Evolutionary conservation across 305 asterid genomes (phyloP), one percentile per base, ranked within the genome.

Genomic region (Fraxinus sp.): DNA sequence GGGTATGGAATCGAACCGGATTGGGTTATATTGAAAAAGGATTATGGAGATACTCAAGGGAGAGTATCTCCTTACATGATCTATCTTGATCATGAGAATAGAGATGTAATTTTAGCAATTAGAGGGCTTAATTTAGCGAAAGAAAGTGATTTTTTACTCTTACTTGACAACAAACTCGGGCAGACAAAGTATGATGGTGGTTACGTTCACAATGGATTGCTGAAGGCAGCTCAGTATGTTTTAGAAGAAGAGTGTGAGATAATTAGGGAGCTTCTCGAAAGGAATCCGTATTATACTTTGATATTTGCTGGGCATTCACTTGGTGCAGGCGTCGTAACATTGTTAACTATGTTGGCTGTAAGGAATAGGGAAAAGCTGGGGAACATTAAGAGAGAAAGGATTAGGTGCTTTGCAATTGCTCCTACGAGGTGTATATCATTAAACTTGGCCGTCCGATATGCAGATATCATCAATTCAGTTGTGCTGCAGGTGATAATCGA

Each of bases 121-220:
- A 91, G 99, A 85, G 99, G 99, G 49, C 98, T 97, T 78, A 90
- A 86, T 89, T 64, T 97, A 91, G 95, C 85, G n/a, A 94, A 90
- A 78, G 96, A 97, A 77, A 91, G 94, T 81, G 99, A 97, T 84
- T 87, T 91, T 76, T 79, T 93, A 83, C 88, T 97, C 10, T 86
- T 97, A 33, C 93, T 97, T 10, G 99, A 97, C 83, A 90, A 97
- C 68, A 97, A 88, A 73, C 91, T 97, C 11, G 99, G 99, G 49
- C 99, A 97, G 88, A 95, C 98, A n/a, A 89, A 94, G 0, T 94
- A 89, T 52, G 99, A 97, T 80, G 98, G 98, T 1, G 98, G 99
- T 13, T 97, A 89, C 75, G 99, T 97, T 75, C 99, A 97, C 52
- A 95, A 91, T 20, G 99, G 99, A 33, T 89, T 97, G 70, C 81